These are phyloP conservation scores for Marasmius sp. DNA, from an alignment of 1,284 basidiomycete genomes.

Conservation along the genomic window DNA sequence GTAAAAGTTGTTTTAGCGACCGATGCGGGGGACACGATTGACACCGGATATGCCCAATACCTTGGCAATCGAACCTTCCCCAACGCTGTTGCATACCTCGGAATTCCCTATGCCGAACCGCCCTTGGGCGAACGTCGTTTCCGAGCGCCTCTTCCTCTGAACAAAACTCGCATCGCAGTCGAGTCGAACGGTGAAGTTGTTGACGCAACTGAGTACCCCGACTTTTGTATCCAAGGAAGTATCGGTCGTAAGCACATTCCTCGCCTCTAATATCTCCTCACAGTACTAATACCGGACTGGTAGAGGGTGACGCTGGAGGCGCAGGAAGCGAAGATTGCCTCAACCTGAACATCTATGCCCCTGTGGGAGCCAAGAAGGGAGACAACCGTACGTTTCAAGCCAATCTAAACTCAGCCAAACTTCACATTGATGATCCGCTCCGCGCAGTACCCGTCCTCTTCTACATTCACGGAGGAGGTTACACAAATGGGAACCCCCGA, in stretches of 20 bases:
- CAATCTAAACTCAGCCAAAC: no score
- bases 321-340: constrained; percentile 62
- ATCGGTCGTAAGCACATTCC: constrained; percentile 37
- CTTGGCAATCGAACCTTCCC: constrained; percentile 49
- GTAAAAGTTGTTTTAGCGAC: no score
- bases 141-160: constrained; percentile 43
- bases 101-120: constrained; percentile 38
- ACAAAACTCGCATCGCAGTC: constrained; percentile 36
- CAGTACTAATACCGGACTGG: neutral
- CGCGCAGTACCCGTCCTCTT: constrained; percentile 32
- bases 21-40: no score
- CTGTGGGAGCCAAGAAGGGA: constrained; percentile 37
- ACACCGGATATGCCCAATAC: constrained; percentile 46
- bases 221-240: constrained; percentile 59
- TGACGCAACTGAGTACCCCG: constrained; percentile 47
- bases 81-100: constrained; percentile 55
- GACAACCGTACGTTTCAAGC: constrained; percentile 35
- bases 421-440: no score
- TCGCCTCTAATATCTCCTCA: neutral
- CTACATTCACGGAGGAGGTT: constrained; percentile 68
- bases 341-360: constrained; percentile 54
- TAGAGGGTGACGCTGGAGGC: constrained; percentile 53
- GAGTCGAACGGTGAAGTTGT: constrained; percentile 36
- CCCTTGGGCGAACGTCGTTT: constrained; percentile 45
- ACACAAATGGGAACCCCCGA: constrained; percentile 53